Base-by-base conservation (phyloP, 805 yeast species). In the Candida maris region DNA sequence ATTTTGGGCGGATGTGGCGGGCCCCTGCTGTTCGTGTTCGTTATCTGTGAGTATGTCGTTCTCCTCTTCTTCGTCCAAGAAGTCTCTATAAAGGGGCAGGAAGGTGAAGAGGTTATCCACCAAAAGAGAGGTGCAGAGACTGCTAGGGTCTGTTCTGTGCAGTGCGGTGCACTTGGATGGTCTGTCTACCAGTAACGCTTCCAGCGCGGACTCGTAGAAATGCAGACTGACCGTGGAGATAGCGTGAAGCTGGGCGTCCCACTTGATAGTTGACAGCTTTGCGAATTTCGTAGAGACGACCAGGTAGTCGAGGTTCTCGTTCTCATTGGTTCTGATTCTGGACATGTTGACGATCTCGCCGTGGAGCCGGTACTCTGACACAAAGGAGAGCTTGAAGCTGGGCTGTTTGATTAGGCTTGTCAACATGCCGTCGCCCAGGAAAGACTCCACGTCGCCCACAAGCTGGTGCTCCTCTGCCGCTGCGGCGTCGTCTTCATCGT, bases 191-290 rank as follows among this genome's bases (percentile, higher is more conserved):
- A 79, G 70, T 8, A 69, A 51, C 22, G 70, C 65, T 27, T 71
- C 71, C 34, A 87, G 65, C 18, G 76, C 75, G 29, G 77, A 74
- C 49, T 91, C 97, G 58, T 89, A 93, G 56, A 75, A 87, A 62
- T 93, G 98, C 34, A 93, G 64, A 34, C 95, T 84, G 1, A 77
- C 71, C 0, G 96, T 85, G 18, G 72, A 66, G n/a, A 91, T 66
- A 1, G 72, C 50, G 45, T 76, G 68, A n/a, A 49, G 54, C 4
- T 52, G 58, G 4, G 60, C 57, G 50, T 87, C 81, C 85, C 95
- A 93, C 37, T 71, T 70, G 19, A 91, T 60, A 13, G 89, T 61
- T 0, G 94, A 84, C 26, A 88, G 51, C 55, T 91, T 91, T 20
- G 96, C 96, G 34, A 65, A 65, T 41, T 78, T 75, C 8, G 94